Percentiles rank a stretch among this genome's conserved stretches.
These are phyloP conservation scores for Clohesyomyces aquaticus DNA, from an alignment of 495 filamentous ascomycete species.

Conservation along the genomic window DNA sequence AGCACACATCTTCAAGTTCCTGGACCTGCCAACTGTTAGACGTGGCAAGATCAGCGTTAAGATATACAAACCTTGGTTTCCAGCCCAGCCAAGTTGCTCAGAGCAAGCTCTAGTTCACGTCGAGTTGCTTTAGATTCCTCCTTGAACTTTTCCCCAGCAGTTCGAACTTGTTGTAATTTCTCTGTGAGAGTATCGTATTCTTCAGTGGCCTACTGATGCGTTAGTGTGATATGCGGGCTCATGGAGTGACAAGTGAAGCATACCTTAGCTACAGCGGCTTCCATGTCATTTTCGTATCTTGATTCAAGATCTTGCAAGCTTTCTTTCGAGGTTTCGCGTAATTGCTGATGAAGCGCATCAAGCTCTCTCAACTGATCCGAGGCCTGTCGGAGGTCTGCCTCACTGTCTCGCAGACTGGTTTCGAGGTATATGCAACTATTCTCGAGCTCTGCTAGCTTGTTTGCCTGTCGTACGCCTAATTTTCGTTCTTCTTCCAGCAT, in stretches of 20 bases:
- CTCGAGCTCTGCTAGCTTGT: conserved; percentile 13
- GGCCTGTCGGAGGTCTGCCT: background rate
- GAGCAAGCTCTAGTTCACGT: conserved; percentile 2
- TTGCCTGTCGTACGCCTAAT: background rate
- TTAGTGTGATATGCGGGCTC: background rate
- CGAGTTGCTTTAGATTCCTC: conserved; percentile 9
- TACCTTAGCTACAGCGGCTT: conserved; percentile 17
- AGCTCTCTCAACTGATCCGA: conserved; percentile 10
- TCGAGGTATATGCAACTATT: background rate
- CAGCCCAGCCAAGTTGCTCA: conserved; percentile 1
- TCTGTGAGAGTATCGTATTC: conserved; percentile 14
- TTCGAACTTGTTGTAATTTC: conserved; percentile 8
- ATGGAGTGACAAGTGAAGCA: background rate
- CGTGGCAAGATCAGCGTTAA: background rate
- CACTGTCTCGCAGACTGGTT: background rate
- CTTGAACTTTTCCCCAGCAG: background rate
- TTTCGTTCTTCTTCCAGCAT: conserved; percentile 14
- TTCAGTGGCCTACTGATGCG: conserved; percentile 1
- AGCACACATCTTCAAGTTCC: conserved; percentile 24
- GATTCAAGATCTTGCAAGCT: conserved; percentile 16
- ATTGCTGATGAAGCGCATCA: conserved; percentile 8
- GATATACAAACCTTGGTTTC: conserved; percentile 5
- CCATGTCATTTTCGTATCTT: conserved; percentile 22
- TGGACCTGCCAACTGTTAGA: background rate
- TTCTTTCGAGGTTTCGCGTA: conserved; percentile 15